These are phyloP conservation scores for Nemania sp. DNA, from an alignment of 2,329 filamentous ascomycete species.

Conservation along the genomic window DNA sequence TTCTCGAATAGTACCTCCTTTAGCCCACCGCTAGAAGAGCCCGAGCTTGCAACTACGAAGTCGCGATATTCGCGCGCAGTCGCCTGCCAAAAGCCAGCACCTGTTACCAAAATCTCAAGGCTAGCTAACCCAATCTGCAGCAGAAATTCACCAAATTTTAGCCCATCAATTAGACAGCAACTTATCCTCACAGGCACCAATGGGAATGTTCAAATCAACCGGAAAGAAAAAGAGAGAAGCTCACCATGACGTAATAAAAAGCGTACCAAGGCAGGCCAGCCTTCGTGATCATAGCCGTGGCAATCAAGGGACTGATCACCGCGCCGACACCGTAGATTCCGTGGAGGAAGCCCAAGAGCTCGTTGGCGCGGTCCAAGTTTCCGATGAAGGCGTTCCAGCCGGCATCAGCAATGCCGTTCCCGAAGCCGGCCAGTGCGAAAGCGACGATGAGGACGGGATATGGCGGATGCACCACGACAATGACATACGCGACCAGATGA, in stretches of 20 bases:
- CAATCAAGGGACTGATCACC: constrained; percentile 69
- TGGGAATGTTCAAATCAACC: neutral
- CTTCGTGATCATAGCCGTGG: constrained; percentile 70
- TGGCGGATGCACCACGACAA: constrained; percentile 67
- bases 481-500: constrained; percentile 66
- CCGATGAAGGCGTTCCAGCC: constrained; percentile 62
- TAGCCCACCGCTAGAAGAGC: constrained; percentile 33
- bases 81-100: constrained; percentile 60
- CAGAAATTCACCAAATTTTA: neutral
- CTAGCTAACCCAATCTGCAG: constrained; percentile 53
- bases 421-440: constrained; percentile 69
- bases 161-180: too few species aligned
- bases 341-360: constrained; percentile 70
- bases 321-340: constrained; percentile 70
- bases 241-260: constrained; percentile 76
- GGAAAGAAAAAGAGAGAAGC: constrained; percentile 27
- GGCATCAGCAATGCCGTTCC: constrained; percentile 66
- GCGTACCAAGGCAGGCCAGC: constrained; percentile 65
- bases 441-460: constrained; percentile 68
- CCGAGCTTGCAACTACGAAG: constrained; percentile 34
- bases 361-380: constrained; percentile 69
- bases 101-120: constrained; percentile 56
- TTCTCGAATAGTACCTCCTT: constrained; percentile 46
- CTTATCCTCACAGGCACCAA: neutral
- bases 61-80: constrained; percentile 58